These are phyloP conservation scores for Fusarium drepaniforme DNA, from an alignment of 2,329 filamentous ascomycete species.

Conservation along the genomic window DNA sequence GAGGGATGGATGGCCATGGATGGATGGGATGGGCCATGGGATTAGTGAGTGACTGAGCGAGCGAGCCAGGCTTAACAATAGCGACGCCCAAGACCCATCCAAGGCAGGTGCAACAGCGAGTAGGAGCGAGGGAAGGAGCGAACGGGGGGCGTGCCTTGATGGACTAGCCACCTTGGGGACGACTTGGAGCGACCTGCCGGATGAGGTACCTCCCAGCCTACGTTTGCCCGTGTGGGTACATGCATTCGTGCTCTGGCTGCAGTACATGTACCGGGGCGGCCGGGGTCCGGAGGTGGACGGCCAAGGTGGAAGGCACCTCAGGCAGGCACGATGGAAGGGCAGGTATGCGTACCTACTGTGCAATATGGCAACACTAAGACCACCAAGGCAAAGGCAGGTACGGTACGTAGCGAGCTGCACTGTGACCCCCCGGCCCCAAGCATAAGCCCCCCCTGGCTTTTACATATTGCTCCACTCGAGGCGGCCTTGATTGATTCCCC, in stretches of 20 bases:
- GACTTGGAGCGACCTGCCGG: neutral
- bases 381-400: conserved; percentile 23
- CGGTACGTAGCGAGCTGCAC: conserved; percentile 24
- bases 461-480: conserved; percentile 8
- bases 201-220: neutral
- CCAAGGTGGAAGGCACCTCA: neutral
- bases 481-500: conserved; percentile 18
- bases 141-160: conserved; percentile 33
- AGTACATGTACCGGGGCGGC: conserved; percentile 25
- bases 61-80: conserved; percentile 27
- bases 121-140: conserved; percentile 19
- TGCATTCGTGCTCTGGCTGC: conserved; percentile 33
- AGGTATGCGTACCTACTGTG: conserved; percentile 13
- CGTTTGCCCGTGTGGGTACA: neutral
- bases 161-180: conserved; percentile 1
- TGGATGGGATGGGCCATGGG: conserved; percentile 38
- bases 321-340: conserved; percentile 19
- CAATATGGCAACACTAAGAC: conserved; percentile 21
- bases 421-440: conserved; percentile 25
- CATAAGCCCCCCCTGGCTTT: conserved; percentile 1
- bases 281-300: conserved; percentile 12
- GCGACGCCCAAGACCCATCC: conserved; percentile 28
- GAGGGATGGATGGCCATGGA: conserved; percentile 51
- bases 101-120: conserved; percentile 27
- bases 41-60: conserved; percentile 42